A percentile compares a stretch with the other conserved stretches of the same genome.
These are phyloP conservation scores for Schrenkiella parvula DNA, from an alignment of 345 rosid genomes.

Conservation along the genomic window DNA sequence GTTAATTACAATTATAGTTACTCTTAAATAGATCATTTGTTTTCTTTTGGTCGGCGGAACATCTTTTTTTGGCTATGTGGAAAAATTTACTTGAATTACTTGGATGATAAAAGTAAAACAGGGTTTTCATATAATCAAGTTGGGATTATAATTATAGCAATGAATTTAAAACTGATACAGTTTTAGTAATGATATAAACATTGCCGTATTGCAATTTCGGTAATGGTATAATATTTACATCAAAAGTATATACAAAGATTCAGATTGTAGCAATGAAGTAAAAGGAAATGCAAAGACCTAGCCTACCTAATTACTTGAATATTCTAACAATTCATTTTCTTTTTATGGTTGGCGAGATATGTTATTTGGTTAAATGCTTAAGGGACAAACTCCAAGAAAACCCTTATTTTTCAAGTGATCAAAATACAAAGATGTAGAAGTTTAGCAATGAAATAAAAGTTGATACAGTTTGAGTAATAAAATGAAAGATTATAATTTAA, in stretches of 20 bases:
- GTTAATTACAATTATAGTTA: background rate
- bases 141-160: background rate
- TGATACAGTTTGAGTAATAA: background rate
- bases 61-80: background rate
- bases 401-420: background rate
- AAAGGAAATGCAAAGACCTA: background rate
- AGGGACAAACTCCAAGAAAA: background rate
- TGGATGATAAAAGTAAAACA: background rate
- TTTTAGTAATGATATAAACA: background rate
- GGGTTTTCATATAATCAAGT: background rate
- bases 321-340: background rate
- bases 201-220: background rate
- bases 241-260: background rate
- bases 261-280: background rate
- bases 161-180: background rate
- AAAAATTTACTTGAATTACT: background rate
- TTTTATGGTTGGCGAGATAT: conserved; percentile 3
- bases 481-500: background rate
- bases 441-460: background rate
- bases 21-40: background rate
- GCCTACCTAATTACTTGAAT: background rate
- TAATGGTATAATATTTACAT: background rate
- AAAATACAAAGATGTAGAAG: background rate
- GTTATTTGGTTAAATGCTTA: background rate
- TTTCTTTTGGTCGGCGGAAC: background rate